These are phyloP conservation scores for Anthracocystis panici-leucophaei DNA, from an alignment of 1,284 basidiomycete species.

Conservation along the genomic window DNA sequence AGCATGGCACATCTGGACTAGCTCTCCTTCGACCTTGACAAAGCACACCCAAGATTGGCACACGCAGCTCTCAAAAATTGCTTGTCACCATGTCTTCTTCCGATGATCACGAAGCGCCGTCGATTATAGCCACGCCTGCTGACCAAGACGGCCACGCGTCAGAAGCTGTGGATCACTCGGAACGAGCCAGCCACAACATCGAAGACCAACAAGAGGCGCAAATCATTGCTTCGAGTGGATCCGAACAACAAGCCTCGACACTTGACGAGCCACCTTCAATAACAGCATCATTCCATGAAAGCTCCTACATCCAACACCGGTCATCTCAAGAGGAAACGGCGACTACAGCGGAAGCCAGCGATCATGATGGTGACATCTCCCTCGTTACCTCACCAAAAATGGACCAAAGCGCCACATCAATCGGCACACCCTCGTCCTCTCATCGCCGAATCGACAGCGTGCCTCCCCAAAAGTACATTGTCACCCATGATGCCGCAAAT, in stretches of 20 bases:
- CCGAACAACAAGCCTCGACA: background rate
- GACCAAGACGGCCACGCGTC: background rate
- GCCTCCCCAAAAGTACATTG: slow-evolving; percentile 45
- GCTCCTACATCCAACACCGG: background rate
- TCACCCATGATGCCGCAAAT: slow-evolving; percentile 9
- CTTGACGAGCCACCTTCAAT: background rate
- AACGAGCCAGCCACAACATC: background rate
- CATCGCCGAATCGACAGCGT: slow-evolving; percentile 48
- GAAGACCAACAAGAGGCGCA: background rate
- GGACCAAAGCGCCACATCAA: background rate
- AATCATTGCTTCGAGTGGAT: background rate
- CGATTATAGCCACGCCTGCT: background rate
- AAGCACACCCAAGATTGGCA: background rate
- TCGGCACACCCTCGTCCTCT: background rate
- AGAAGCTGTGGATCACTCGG: background rate
- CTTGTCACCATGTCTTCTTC: background rate
- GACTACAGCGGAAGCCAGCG: background rate
- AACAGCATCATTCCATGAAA: background rate
- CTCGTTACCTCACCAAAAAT: slow-evolving; percentile 21
- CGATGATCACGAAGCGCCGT: background rate
- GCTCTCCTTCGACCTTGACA: background rate
- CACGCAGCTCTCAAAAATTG: background rate
- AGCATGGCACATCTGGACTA: background rate
- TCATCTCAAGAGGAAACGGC: background rate
- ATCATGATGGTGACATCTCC: slow-evolving; percentile 35